Percentiles rank a stretch among this genome's conserved stretches.
Conservation (phyloP, 2,329 filamentous ascomycete species). For the Penicillium sp. region DNA sequence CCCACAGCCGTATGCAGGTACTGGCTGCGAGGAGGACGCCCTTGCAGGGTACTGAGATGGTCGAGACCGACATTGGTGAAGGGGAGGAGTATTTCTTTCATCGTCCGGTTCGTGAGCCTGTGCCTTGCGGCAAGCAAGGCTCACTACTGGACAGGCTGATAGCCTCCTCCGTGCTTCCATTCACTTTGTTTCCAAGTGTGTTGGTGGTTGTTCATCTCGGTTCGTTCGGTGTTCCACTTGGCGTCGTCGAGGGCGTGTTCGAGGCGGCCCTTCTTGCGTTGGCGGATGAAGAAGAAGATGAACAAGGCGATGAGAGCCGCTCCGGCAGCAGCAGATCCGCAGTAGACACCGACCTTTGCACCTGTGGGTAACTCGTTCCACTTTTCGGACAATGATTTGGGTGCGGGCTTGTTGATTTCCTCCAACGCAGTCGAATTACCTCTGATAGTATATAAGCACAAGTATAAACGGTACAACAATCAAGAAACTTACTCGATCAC, state of each 20-base stretch:
- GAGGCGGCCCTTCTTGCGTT: conserved; percentile 55
- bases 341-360: conserved; percentile 55
- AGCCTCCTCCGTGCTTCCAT: conserved; percentile 34
- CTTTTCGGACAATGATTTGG: conserved; percentile 44
- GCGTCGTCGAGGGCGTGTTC: conserved; percentile 55
- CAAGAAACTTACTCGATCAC: conserved; percentile 47
- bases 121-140: neutral
- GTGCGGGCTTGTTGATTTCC: conserved; percentile 41
- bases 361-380: conserved; percentile 51
- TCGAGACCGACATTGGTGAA: conserved; percentile 8
- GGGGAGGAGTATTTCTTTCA: conserved; percentile 15
- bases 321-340: conserved; percentile 42
- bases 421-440: conserved; percentile 64
- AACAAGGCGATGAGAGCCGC: conserved; percentile 41
- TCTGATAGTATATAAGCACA: conserved; percentile 49
- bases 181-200: conserved; percentile 44
- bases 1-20: neutral
- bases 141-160: conserved; percentile 32
- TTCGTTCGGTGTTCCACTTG: conserved; percentile 48
- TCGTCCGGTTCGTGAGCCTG: conserved; percentile 16
- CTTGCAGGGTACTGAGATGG: conserved; percentile 10
- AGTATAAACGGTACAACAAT: neutral
- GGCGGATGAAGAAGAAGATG: conserved; percentile 54
- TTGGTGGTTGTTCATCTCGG: conserved; percentile 46
- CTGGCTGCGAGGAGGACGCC: conserved; percentile 10